Evolutionary conservation across 2,329 filamentous ascomycete genomes (phyloP).

Genomic region (Geosmithia putterillii): DNA sequence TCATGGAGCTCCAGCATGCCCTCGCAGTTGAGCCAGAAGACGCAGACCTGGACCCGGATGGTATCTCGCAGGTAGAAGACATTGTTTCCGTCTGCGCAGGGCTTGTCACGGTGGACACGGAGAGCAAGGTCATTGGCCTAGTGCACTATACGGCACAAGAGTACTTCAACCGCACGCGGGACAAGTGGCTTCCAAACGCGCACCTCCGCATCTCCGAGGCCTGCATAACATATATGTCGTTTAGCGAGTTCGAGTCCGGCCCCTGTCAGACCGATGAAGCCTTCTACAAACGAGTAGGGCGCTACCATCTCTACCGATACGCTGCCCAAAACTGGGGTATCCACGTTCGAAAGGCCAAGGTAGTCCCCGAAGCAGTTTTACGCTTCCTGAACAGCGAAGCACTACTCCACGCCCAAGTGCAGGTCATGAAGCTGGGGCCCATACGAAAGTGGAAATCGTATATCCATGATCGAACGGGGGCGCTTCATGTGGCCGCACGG

Average conservation of each 20-base stretch:
- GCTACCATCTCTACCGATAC: neutral
- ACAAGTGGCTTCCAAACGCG: constrained; percentile 16
- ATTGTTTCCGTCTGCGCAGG: constrained; percentile 25
- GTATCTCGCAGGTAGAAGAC: constrained; percentile 14
- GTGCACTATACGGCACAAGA: constrained; percentile 31
- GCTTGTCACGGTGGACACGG: constrained; percentile 23
- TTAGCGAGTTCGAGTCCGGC: constrained; percentile 2
- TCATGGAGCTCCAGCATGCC: constrained; percentile 24
- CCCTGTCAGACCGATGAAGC: constrained; percentile 3
- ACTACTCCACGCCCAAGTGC: too few species aligned
- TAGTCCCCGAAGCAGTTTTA: neutral
- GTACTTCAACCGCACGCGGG: constrained; percentile 20
- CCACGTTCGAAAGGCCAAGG: neutral
- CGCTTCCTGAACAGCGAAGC: too few species aligned
- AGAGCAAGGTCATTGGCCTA: constrained; percentile 22
- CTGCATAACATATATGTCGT: constrained; percentile 6
- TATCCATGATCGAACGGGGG: neutral
- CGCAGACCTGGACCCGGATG: constrained; percentile 16
- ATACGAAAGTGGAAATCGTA: too few species aligned
- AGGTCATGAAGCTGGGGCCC: too few species aligned
- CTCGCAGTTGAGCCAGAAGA: constrained; percentile 19
- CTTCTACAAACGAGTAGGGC: neutral
- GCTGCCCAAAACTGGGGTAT: neutral
- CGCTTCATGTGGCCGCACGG: neutral
- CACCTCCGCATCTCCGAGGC: constrained; percentile 6